Base-by-base conservation (phyloP, 345 rosid species). In the Murraya paniculata region DNA sequence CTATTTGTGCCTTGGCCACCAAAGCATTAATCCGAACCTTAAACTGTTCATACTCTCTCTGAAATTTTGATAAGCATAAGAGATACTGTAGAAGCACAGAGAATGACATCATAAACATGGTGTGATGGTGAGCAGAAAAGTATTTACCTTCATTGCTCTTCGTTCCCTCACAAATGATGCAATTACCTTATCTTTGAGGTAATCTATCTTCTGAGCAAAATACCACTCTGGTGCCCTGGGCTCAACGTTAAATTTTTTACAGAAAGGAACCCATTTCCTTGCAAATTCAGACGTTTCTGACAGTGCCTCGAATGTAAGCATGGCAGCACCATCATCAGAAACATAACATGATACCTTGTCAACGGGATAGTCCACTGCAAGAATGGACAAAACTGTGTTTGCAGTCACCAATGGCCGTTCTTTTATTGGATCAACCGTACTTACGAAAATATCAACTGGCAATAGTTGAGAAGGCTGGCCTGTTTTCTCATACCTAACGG, bases 11-110 rank as follows among this genome's bases (percentile, higher is more conserved):
- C 85, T 89, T 90, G 41, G 92, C 83, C 31, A 87, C 92, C 77
- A 91, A 84, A 8, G 83, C 89, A 78, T 89, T 91, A 66, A 91
- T 80, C 35, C 89, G 83, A 48, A 91, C 85, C 78, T 91, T 90
- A 78, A 90, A 91, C 82, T 89, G 90, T 84, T 90, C 93, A 64
- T 91, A 91, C 71, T 91, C 93, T 78, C 89, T 88, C 93, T 91
- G 81, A 35, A 77, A 73, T 30, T 62, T 36, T 61, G 71, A 64
- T 50, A 41, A 73, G 71, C 50, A 50, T 19, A 53, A 72, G 55
- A 55, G 53, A 70, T 39, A 73, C 22, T 11, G 53, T 30, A 53
- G 48, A 61, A 64, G 30, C 1, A 25, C 28, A 64, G 53, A 69
- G 59, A 78, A 57, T 78, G 27, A 28, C 66, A 24, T 14, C 6